Conservation (phyloP, 306 rosid species). For the Prunus dulcis region DNA sequence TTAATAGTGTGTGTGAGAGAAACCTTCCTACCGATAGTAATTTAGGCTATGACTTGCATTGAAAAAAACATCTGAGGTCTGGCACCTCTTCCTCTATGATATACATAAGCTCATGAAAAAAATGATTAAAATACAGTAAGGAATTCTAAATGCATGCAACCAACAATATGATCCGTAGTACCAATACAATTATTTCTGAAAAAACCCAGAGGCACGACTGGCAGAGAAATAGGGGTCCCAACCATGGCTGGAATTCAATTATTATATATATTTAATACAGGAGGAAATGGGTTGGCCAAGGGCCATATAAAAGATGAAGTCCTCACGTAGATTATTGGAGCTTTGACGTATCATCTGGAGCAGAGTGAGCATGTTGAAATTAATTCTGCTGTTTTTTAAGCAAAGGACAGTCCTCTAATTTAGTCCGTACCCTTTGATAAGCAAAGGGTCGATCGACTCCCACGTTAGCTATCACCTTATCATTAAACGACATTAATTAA, state of each 20-base stretch:
- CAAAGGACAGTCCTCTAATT: slow-evolving; percentile 32
- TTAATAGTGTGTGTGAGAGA: fast-evolving
- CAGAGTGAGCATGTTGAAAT: neutral
- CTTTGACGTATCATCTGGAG: neutral
- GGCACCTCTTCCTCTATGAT: neutral
- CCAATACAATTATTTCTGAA: no score
- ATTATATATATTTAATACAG: neutral
- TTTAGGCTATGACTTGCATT: no score
- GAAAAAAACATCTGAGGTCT: no score
- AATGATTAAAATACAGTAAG: neutral
- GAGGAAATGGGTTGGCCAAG: neutral
- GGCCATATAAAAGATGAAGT: neutral
- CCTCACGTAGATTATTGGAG: neutral
- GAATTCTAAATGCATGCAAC: neutral
- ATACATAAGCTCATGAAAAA: neutral
- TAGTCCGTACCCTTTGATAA: slow-evolving; percentile 42
- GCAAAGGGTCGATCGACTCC: slow-evolving; percentile 1
- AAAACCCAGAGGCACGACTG: neutral
- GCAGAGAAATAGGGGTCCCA: neutral
- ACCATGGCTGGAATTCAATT: neutral
- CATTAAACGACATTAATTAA: neutral
- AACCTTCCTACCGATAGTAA: fast-evolving
- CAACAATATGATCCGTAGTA: neutral
- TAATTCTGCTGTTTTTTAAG: slow-evolving; percentile 13
- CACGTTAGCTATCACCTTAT: neutral